Percentiles rank a stretch among this genome's conserved stretches.
These are phyloP conservation scores for Sanghuangporus sanghuang DNA, from an alignment of 1,284 basidiomycete genomes.

Conservation along the genomic window DNA sequence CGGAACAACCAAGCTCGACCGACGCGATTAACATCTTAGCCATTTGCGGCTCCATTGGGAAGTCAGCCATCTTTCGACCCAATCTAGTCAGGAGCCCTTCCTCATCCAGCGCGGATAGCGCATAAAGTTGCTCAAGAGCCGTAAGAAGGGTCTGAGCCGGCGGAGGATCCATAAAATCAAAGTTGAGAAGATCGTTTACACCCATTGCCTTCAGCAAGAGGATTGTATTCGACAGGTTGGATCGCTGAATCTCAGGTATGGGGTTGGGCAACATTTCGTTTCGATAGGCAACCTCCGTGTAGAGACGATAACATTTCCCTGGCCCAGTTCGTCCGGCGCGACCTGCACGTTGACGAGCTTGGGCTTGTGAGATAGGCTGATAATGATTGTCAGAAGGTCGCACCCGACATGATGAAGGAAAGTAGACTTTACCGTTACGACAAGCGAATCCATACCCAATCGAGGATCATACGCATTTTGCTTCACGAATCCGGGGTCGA, in stretches of 20 bases:
- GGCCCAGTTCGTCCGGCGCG: slow-evolving; percentile 97
- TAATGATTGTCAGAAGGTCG: background rate
- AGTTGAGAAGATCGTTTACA: slow-evolving; percentile 95
- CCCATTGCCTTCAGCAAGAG: slow-evolving; percentile 98
- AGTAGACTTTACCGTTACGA: slow-evolving; percentile 64
- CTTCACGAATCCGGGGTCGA: slow-evolving; percentile 98
- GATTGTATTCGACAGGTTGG: slow-evolving; percentile 91
- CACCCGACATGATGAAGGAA: background rate
- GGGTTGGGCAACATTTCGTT: slow-evolving; percentile 99
- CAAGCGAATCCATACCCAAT: slow-evolving; percentile 97
- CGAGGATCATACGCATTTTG: slow-evolving; percentile 98
- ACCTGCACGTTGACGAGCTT: slow-evolving; percentile 91
- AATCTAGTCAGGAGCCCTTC: slow-evolving; percentile 92
- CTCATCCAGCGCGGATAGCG: slow-evolving; percentile 92
- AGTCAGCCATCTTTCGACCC: slow-evolving; percentile 98
- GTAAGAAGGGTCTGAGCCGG: slow-evolving; percentile 94
- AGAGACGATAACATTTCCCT: slow-evolving; percentile 97
- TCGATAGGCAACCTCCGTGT: slow-evolving; percentile 95
- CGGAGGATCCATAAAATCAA: slow-evolving; percentile 99
- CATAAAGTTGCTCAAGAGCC: slow-evolving; percentile 91
- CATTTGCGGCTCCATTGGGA: slow-evolving; percentile 94
- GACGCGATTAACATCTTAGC: slow-evolving; percentile 99
- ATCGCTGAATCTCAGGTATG: slow-evolving; percentile 96
- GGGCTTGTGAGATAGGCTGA: slow-evolving; percentile 95
- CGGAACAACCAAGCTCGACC: slow-evolving; percentile 93